Percentiles rank a stretch among this genome's conserved stretches.
phyloP scores from a whole-genome alignment of 129 eudicot genomes.

The Flaveria robusta region DNA sequence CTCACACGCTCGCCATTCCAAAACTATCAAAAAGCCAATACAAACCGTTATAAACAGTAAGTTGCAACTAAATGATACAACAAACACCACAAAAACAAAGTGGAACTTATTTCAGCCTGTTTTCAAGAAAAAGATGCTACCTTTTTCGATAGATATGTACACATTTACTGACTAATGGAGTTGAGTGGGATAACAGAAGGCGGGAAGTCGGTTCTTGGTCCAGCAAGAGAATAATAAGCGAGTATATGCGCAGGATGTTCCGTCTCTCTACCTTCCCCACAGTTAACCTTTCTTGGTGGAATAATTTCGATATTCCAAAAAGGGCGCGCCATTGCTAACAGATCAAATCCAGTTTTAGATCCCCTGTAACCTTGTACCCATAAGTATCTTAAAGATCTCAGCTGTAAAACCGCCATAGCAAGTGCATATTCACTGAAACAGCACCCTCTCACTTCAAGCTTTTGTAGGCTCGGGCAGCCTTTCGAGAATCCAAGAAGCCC shows the following conservation, averaged over 20 bases:
- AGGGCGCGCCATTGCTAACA: conserved; percentile 76
- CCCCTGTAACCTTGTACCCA: conserved; percentile 90
- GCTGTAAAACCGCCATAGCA: conserved; percentile 60
- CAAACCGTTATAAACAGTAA: conserved; percentile 33
- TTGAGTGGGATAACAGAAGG: conserved; percentile 53
- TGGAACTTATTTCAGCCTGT: conserved; percentile 32
- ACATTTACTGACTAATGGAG: conserved; percentile 35
- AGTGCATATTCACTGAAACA: conserved; percentile 74
- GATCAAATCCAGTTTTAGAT: conserved; percentile 51
- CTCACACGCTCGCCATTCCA: conserved; percentile 24
- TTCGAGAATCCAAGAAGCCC: conserved; percentile 73
- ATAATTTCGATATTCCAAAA: conserved; percentile 94
- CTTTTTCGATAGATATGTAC: conserved; percentile 27
- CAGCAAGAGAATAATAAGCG: conserved; percentile 93
- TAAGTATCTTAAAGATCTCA: conserved; percentile 69
- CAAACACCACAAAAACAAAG: conserved; percentile 13
- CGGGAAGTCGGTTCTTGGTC: conserved; percentile 82
- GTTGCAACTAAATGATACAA: conserved; percentile 29
- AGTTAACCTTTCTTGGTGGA: conserved; percentile 58
- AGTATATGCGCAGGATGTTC: conserved; percentile 89
- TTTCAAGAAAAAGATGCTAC: conserved; percentile 18
- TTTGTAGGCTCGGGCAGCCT: conserved; percentile 82
- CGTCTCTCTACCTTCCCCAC: conserved; percentile 36
- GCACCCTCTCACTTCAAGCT: conserved; percentile 81
- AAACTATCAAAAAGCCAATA: conserved; percentile 23